Conservation (phyloP, 345 rosid species). For the Populus deltoides region DNA sequence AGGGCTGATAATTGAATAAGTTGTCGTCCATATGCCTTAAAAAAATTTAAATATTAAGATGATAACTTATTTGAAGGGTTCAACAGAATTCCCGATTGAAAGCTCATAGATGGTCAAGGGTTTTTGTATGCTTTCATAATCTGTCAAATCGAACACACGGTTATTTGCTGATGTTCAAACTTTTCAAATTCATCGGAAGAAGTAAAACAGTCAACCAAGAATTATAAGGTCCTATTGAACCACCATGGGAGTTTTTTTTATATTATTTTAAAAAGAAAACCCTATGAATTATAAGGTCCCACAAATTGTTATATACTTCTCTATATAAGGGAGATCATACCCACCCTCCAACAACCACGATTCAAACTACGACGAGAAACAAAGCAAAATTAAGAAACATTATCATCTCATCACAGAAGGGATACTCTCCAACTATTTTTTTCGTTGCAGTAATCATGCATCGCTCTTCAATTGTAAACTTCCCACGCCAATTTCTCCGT, state of each 20-base stretch:
- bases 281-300: not conserved
- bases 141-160: constrained; percentile 7
- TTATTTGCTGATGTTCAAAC: not conserved
- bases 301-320: no score
- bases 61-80: constrained; percentile 23
- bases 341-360: no score
- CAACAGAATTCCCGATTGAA: not conserved
- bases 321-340: not conserved
- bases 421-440: not conserved
- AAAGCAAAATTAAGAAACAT: not conserved
- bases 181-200: constrained; percentile 8
- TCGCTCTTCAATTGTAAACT: constrained; percentile 12
- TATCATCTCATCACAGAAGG: not conserved
- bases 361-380: not conserved
- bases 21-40: not conserved
- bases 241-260: not conserved
- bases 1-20: no score
- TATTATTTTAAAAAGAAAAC: no score
- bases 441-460: constrained; percentile 13
- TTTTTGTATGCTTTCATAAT: no score
- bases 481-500: constrained; percentile 16
- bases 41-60: not conserved
- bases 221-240: not conserved
- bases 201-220: constrained; percentile 5
- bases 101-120: constrained; percentile 5